phyloP scores from a whole-genome alignment of 2,329 filamentous ascomycete genomes.

The Ophiostoma perfectum region DNA sequence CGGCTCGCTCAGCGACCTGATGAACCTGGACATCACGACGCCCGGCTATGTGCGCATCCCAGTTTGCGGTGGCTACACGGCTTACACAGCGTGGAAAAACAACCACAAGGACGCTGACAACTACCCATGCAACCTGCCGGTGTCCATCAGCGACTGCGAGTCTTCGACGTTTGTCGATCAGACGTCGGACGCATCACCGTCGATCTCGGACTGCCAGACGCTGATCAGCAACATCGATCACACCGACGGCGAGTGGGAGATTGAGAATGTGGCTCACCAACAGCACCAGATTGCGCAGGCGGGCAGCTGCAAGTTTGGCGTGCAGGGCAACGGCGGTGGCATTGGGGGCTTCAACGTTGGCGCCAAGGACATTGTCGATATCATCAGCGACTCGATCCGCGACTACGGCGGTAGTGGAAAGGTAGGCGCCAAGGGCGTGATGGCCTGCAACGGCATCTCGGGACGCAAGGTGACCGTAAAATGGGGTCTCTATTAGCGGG shows the following conservation, averaged over 20 bases:
- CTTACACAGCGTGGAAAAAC: conserved; percentile 31
- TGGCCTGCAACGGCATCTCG: neutral
- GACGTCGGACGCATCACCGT: conserved; percentile 34
- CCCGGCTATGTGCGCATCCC: conserved; percentile 37
- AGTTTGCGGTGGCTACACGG: conserved; percentile 35
- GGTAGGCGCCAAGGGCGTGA: conserved; percentile 10
- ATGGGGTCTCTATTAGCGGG: conserved; percentile 1
- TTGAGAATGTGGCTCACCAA: conserved; percentile 18
- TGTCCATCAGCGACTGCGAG: conserved; percentile 30
- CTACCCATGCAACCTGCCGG: conserved; percentile 35
- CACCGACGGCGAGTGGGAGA: conserved; percentile 20
- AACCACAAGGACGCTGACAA: conserved; percentile 25
- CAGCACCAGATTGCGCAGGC: conserved; percentile 30
- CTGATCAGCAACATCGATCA: conserved; percentile 34
- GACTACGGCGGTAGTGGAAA: conserved; percentile 29
- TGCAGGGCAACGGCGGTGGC: conserved; percentile 31
- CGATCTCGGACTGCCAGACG: conserved; percentile 33
- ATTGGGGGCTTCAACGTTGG: conserved; percentile 31
- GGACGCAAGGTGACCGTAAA: neutral
- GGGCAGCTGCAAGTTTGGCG: conserved; percentile 34
- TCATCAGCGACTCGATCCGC: conserved; percentile 33
- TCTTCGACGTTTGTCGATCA: conserved; percentile 34
- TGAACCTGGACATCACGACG: conserved; percentile 32
- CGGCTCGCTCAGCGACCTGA: conserved; percentile 28
- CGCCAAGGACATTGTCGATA: conserved; percentile 36